Conservation (phyloP, 805 yeast genomes). For the Ogataea populi-albae region DNA sequence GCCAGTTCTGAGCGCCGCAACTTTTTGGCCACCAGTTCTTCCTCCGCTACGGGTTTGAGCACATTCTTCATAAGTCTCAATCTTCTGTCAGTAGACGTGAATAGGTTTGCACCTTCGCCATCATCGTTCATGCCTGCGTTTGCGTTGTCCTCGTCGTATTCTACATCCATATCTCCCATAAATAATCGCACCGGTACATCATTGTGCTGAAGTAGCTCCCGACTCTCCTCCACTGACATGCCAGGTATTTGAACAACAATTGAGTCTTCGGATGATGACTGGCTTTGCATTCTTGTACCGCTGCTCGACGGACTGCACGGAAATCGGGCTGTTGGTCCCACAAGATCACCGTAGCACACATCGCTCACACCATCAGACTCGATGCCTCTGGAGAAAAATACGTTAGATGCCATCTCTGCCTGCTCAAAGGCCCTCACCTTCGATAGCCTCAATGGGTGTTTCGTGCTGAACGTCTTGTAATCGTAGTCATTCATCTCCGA, state of each 20-base stretch:
- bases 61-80: constrained; percentile 28
- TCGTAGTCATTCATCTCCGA: constrained; percentile 33
- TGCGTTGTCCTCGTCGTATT: constrained; percentile 12
- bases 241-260: constrained; percentile 16
- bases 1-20: constrained; percentile 24
- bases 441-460: constrained; percentile 32
- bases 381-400: constrained; percentile 28
- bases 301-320: background rate
- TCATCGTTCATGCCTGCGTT: constrained; percentile 8
- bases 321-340: background rate
- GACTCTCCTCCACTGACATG: constrained; percentile 11
- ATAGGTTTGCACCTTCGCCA: constrained; percentile 5
- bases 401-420: constrained; percentile 33
- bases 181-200: constrained; percentile 3
- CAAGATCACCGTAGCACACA: background rate
- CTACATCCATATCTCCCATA: constrained; percentile 12
- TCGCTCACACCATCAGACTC: constrained; percentile 13
- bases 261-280: constrained; percentile 1
- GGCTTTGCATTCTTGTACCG: background rate
- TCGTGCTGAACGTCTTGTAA: constrained; percentile 34
- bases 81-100: constrained; percentile 22
- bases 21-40: constrained; percentile 22
- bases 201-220: constrained; percentile 4
- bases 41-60: constrained; percentile 24
- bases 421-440: constrained; percentile 37